Percentiles rank a stretch among this genome's conserved stretches.
Conservation (phyloP, 352 stramenopile species). For the Globisporangium nodosum region DNA sequence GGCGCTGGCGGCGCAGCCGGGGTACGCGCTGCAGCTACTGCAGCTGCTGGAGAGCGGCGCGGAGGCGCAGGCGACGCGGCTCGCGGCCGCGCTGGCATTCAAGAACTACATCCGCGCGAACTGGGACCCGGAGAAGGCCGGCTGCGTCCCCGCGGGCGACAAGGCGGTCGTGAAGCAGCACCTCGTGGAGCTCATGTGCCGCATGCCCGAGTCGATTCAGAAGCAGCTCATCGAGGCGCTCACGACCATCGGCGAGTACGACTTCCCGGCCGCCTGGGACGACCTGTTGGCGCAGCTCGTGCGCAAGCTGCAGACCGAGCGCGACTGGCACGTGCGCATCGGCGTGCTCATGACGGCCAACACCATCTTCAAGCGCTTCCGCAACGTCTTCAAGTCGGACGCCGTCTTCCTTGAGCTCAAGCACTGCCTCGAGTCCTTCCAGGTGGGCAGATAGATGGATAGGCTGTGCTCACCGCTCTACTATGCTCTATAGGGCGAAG, state of each 20-base stretch:
- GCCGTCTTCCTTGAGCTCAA: constrained; percentile 93
- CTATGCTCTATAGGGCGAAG: constrained; percentile 1
- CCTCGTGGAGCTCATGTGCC: constrained; percentile 99
- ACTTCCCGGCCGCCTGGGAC: constrained; percentile 97
- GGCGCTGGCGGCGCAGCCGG: constrained; percentile 49
- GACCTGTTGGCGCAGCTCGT: constrained; percentile 94
- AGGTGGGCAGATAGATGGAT: constrained; percentile 34
- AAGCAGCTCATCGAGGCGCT: constrained; percentile 96
- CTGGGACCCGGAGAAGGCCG: constrained; percentile 90
- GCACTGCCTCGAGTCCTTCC: constrained; percentile 92
- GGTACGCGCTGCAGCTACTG: constrained; percentile 68
- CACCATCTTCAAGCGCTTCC: constrained; percentile 97
- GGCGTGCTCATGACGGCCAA: constrained; percentile 97
- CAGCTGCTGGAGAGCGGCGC: constrained; percentile 61
- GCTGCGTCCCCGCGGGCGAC: constrained; percentile 75
- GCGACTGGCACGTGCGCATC: constrained; percentile 90
- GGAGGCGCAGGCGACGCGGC: constrained; percentile 61
- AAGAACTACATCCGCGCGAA: constrained; percentile 99
- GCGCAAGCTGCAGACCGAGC: constrained; percentile 84
- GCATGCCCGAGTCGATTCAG: constrained; percentile 90
- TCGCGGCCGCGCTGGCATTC: constrained; percentile 85
- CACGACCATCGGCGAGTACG: constrained; percentile 94
- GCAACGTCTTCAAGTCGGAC: constrained; percentile 96
- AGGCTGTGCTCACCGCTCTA: background rate
- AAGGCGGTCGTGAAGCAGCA: constrained; percentile 95